phyloP scores from a whole-genome alignment of 2,329 filamentous ascomycete genomes.

The Cladophialophora bantiana region DNA sequence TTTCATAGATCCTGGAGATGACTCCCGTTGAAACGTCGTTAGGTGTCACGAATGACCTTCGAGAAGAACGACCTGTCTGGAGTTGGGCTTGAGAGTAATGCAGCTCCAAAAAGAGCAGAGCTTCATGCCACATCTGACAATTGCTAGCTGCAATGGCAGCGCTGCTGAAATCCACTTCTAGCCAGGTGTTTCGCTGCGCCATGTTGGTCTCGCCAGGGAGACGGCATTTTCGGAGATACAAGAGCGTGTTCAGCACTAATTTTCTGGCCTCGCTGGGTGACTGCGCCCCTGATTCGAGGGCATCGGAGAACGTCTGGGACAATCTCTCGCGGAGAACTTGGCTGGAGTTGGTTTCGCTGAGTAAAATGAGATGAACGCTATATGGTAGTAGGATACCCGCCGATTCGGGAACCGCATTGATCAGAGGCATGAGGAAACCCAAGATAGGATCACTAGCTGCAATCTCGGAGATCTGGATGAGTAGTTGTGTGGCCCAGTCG shows the following conservation, averaged over 20 bases:
- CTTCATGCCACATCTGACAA: conserved; percentile 87
- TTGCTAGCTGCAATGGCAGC: conserved; percentile 74
- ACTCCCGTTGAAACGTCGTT: conserved; percentile 68
- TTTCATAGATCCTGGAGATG: conserved; percentile 83
- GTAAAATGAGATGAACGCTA: conserved; percentile 80
- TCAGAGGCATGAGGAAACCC: conserved; percentile 69
- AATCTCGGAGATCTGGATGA: conserved; percentile 66
- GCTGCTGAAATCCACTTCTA: conserved; percentile 78
- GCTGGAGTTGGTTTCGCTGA: conserved; percentile 66
- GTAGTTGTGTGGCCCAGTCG: conserved; percentile 69
- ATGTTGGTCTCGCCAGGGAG: conserved; percentile 77
- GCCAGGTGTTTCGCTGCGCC: conserved; percentile 80
- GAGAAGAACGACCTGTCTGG: conserved; percentile 54
- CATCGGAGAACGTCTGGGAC: conserved; percentile 66
- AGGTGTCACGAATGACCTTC: conserved; percentile 69
- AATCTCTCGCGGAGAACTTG: conserved; percentile 70
- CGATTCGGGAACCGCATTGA: conserved; percentile 71
- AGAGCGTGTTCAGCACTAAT: conserved; percentile 76
- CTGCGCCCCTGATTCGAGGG: conserved; percentile 40
- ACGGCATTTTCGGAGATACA: conserved; percentile 87
- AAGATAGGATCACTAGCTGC: conserved; percentile 72
- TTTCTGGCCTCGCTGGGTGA: conserved; percentile 68
- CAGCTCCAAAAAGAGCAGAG: conserved; percentile 82
- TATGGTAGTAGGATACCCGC: conserved; percentile 80
- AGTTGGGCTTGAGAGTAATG: conserved; percentile 64